Percentiles rank a stretch among this genome's conserved stretches.
Conservation (phyloP, 805 yeast species). For the Candida ascalaphidarum region DNA sequence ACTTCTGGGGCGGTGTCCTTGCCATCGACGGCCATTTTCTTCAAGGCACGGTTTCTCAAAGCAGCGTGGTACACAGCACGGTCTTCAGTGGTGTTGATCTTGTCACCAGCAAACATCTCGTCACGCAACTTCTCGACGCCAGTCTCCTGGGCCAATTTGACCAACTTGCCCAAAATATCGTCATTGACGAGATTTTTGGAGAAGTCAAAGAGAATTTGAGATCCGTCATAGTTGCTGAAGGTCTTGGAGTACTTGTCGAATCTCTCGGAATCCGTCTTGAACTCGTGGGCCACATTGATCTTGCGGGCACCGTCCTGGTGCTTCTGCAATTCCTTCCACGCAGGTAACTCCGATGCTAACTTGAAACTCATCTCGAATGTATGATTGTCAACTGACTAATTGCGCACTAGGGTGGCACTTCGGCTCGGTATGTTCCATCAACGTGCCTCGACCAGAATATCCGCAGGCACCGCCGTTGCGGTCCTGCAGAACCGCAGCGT, state of each 20-base stretch:
- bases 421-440: neutral
- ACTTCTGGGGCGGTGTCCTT: constrained; percentile 86
- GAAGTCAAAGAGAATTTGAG: constrained; percentile 87
- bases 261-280: constrained; percentile 65
- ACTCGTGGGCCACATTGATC: constrained; percentile 71
- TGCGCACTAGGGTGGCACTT: too few relatives aligned
- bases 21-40: constrained; percentile 85
- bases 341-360: constrained; percentile 64
- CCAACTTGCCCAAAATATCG: constrained; percentile 58
- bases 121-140: constrained; percentile 81
- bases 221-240: constrained; percentile 78
- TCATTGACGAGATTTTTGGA: constrained; percentile 91
- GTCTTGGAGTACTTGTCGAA: constrained; percentile 69
- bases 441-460: constrained; percentile 1
- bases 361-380: constrained; percentile 29
- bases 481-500: neutral
- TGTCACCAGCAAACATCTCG: constrained; percentile 85
- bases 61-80: constrained; percentile 98
- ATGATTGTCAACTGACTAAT: too few relatives aligned
- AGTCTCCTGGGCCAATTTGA: constrained; percentile 84
- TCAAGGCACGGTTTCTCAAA: constrained; percentile 83
- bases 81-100: constrained; percentile 92
- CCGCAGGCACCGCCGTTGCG: neutral
- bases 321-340: constrained; percentile 74
- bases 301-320: constrained; percentile 62